phyloP scores from a whole-genome alignment of 371 early-diverging fungal species.

The Mycotypha africana region DNA sequence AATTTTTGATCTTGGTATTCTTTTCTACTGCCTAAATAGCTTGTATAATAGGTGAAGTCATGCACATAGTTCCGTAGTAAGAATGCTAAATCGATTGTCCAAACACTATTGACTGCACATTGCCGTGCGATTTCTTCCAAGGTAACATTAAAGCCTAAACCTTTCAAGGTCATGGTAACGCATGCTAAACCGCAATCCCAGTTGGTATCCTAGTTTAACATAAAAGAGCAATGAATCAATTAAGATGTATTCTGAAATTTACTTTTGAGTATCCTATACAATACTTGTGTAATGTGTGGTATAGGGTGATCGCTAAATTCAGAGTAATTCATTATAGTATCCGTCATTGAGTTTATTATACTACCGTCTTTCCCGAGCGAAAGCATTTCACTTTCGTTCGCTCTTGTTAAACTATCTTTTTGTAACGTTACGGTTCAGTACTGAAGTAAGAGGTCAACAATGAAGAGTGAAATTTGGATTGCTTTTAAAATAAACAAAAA shows the following conservation, averaged over 20 bases:
- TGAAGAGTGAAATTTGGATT: too few species aligned
- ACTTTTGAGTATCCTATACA: background rate
- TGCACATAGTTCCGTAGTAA: conserved; percentile 59
- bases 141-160: conserved; percentile 42
- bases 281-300: conserved; percentile 27
- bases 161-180: conserved; percentile 69
- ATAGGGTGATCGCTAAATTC: conserved; percentile 24
- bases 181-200: conserved; percentile 92
- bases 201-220: conserved; percentile 18
- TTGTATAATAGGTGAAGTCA: conserved; percentile 87
- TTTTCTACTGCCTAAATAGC: conserved; percentile 73
- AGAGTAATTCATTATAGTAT: conserved; percentile 22
- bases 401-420: too few species aligned
- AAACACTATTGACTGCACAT: conserved; percentile 63
- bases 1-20: conserved; percentile 64
- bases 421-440: too few species aligned
- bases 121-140: conserved; percentile 36
- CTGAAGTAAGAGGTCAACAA: too few species aligned
- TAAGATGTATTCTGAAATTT: background rate
- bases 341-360: conserved; percentile 3
- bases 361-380: conserved; percentile 16
- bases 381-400: too few species aligned
- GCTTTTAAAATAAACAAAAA: too few species aligned
- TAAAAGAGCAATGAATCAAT: background rate
- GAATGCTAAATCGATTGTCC: conserved; percentile 87